Conservation (phyloP, 2,329 filamentous ascomycete species). For the Colletotrichum tofieldiae region DNA sequence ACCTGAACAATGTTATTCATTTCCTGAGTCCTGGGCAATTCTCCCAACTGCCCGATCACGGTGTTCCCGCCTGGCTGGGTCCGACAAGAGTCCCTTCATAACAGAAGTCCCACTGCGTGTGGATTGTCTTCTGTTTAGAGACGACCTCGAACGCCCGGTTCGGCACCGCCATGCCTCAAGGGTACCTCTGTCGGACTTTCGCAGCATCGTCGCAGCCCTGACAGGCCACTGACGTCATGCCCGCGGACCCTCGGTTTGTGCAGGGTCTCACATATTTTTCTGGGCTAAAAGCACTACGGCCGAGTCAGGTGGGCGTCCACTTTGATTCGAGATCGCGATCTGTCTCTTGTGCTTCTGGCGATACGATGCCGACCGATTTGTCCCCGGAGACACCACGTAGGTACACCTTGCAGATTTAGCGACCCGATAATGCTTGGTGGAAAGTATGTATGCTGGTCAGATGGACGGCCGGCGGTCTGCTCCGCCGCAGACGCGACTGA, state of each 20-base stretch:
- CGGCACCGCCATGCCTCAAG: slow-evolving; percentile 11
- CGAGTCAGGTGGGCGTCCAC: slow-evolving; percentile 36
- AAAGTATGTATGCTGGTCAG: neutral
- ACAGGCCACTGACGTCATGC: slow-evolving; percentile 35
- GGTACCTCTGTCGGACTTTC: slow-evolving; percentile 19
- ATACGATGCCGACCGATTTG: neutral
- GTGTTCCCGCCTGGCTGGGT: neutral
- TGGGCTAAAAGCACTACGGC: slow-evolving; percentile 24
- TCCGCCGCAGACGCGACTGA: slow-evolving; percentile 6
- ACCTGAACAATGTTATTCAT: neutral
- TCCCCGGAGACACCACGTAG: neutral
- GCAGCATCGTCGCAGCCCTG: slow-evolving; percentile 20
- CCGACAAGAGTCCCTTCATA: slow-evolving; percentile 11
- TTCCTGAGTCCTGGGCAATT: neutral
- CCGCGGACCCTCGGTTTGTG: slow-evolving; percentile 30
- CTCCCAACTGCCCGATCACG: neutral
- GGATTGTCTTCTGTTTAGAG: slow-evolving; percentile 13
- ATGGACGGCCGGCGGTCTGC: neutral
- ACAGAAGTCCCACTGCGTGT: neutral
- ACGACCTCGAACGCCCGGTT: neutral
- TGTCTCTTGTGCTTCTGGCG: neutral
- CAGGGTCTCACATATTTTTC: slow-evolving; percentile 30
- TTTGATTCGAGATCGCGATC: slow-evolving; percentile 21
- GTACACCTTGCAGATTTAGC: neutral
- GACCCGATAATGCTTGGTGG: slow-evolving; percentile 4